A percentile compares a stretch with the other conserved stretches of the same genome.
Evolutionary conservation across 768 basidiomycete species (phyloP).

Genomic region (Boletus barrowsii): DNA sequence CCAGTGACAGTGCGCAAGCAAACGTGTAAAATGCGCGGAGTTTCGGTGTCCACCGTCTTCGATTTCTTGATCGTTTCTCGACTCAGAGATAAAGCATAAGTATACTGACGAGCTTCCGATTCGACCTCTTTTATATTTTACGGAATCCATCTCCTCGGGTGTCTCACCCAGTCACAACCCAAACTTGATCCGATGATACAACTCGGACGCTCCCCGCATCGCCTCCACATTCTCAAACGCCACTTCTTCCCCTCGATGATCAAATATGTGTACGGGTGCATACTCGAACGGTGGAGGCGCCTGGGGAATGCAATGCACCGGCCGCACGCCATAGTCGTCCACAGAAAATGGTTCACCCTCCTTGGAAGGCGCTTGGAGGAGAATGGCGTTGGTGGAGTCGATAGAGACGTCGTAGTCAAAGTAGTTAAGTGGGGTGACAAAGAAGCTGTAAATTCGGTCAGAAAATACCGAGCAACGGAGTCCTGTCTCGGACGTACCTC

Average conservation of each 20-base stretch:
- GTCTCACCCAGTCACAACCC: constrained; percentile 13
- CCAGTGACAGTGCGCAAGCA: too few species aligned
- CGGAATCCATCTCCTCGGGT: too few species aligned
- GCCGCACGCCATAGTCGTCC: constrained; percentile 54
- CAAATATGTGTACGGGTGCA: constrained; percentile 31
- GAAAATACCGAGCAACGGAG: neutral
- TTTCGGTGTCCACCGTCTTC: too few species aligned
- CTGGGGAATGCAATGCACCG: constrained; percentile 38
- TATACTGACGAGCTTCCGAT: too few species aligned
- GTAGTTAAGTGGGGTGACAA: constrained; percentile 62
- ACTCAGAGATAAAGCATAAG: too few species aligned
- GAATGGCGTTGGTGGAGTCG: constrained; percentile 52
- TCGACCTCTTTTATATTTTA: too few species aligned
- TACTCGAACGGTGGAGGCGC: constrained; percentile 40
- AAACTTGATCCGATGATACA: constrained; percentile 39
- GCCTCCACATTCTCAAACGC: constrained; percentile 34
- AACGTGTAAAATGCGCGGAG: too few species aligned
- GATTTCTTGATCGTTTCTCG: too few species aligned
- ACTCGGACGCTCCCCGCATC: constrained; percentile 39
- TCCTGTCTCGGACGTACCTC: constrained; percentile 32
- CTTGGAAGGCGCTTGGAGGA: constrained; percentile 39
- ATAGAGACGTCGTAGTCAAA: constrained; percentile 62
- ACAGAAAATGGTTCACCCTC: constrained; percentile 39
- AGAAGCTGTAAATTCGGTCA: constrained; percentile 37
- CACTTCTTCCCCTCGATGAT: constrained; percentile 33